These are phyloP conservation scores for Rosellinia necatrix DNA, from an alignment of 2,329 filamentous ascomycete species.

Conservation along the genomic window DNA sequence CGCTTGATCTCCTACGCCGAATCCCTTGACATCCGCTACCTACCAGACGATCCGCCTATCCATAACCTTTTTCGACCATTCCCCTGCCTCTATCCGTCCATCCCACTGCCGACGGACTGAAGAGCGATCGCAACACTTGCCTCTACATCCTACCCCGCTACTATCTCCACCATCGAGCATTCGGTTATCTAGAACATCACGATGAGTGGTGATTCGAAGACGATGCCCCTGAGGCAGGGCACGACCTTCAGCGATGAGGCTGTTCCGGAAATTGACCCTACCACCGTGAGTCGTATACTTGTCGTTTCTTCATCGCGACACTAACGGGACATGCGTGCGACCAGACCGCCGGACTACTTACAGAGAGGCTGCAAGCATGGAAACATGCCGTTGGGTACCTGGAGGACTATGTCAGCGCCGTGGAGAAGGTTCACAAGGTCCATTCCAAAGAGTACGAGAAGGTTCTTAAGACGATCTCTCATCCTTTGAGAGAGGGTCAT, in stretches of 20 bases:
- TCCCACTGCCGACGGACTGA: not conserved
- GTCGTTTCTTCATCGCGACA: slow-evolving; percentile 4
- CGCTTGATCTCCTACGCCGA: not conserved
- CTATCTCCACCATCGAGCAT: not conserved
- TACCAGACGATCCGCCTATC: not conserved
- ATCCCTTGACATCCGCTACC: not conserved
- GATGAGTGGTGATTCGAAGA: slow-evolving; percentile 41
- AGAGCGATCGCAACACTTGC: not conserved
- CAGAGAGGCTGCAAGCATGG: slow-evolving; percentile 90
- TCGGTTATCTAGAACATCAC: slow-evolving; percentile 7
- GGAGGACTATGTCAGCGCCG: slow-evolving; percentile 84
- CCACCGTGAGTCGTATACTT: slow-evolving; percentile 51
- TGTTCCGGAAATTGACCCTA: slow-evolving; percentile 62
- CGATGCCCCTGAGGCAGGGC: slow-evolving; percentile 52
- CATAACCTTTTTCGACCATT: not conserved
- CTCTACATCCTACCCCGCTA: not conserved
- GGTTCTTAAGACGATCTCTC: slow-evolving; percentile 87
- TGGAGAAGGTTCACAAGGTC: slow-evolving; percentile 82
- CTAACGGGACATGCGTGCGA: slow-evolving; percentile 14
- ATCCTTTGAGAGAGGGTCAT: slow-evolving; percentile 84
- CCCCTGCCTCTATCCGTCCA: not conserved
- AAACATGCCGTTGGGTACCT: slow-evolving; percentile 92
- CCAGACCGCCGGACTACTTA: slow-evolving; percentile 78
- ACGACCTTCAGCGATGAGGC: slow-evolving; percentile 61
- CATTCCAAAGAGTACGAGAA: slow-evolving; percentile 96